Conservation (phyloP, 805 yeast species). For the Isabelozyma pseudorhagii region DNA sequence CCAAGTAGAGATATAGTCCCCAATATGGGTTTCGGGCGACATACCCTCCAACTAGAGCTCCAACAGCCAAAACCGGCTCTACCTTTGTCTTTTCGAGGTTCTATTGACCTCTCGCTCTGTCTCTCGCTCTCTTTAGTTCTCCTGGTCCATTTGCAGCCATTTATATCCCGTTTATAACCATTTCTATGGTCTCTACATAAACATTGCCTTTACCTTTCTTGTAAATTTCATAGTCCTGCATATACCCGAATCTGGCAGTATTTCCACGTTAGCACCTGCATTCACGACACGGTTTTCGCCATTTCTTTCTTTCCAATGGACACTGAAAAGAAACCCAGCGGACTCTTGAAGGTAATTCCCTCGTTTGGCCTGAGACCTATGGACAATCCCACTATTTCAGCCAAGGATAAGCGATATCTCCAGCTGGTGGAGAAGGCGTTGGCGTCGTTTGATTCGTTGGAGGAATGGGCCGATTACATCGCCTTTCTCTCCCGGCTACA, state of each 20-base stretch:
- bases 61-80: no score
- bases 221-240: not conserved
- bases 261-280: no score
- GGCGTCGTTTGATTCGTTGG: conserved; percentile 71
- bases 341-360: not conserved
- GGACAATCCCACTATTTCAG: not conserved
- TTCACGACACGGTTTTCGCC: no score
- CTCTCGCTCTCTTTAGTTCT: no score
- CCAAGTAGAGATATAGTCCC: not conserved
- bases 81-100: no score
- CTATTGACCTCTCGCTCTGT: no score
- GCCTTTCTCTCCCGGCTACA: conserved; percentile 78
- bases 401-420: conserved; percentile 59
- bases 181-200: no score
- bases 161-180: no score
- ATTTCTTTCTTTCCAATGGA: not conserved
- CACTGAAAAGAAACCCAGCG: not conserved
- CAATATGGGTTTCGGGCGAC: no score
- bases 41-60: no score
- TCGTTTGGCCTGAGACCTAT: not conserved
- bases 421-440: conserved; percentile 72
- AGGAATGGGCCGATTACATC: conserved; percentile 98
- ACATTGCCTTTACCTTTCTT: not conserved
- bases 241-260: not conserved
- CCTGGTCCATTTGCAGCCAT: no score